Conservation (phyloP, 345 rosid genomes). For the Camelina neglecta region DNA sequence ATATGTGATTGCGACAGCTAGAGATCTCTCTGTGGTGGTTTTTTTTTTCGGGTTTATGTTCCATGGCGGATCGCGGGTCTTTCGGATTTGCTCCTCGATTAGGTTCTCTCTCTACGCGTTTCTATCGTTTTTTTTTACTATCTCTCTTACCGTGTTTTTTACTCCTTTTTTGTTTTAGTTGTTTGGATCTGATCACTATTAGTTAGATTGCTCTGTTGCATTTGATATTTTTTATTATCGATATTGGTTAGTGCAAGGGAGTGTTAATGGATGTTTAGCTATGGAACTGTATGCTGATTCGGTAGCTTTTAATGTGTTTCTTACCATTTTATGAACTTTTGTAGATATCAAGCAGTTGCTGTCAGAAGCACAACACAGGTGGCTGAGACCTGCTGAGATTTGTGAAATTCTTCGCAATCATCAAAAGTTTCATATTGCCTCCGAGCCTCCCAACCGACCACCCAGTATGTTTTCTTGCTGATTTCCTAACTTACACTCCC, state of each 20-base stretch:
- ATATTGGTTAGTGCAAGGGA: slow-evolving; percentile 14
- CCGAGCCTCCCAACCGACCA: slow-evolving; percentile 81
- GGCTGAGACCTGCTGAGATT: slow-evolving; percentile 97
- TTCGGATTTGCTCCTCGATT: slow-evolving; percentile 55
- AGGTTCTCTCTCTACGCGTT: slow-evolving; percentile 44
- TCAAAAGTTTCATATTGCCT: slow-evolving; percentile 72
- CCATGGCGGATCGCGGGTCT: slow-evolving; percentile 62
- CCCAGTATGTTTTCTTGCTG: slow-evolving; percentile 61
- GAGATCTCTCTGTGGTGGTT: slow-evolving; percentile 28
- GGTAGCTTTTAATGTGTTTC: slow-evolving; percentile 21
- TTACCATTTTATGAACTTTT: slow-evolving; percentile 3
- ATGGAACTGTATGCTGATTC: background rate
- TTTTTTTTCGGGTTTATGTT: slow-evolving; percentile 23
- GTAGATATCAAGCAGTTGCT: slow-evolving; percentile 53
- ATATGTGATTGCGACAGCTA: slow-evolving; percentile 33
- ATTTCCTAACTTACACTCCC: background rate
- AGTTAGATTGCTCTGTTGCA: slow-evolving; percentile 23
- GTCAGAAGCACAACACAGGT: slow-evolving; percentile 83
- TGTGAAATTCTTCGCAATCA: slow-evolving; percentile 88
- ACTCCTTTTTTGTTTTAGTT: background rate
- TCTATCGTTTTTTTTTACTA: background rate
- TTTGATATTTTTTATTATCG: slow-evolving; percentile 4
- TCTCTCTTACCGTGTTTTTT: background rate
- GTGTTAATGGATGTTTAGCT: slow-evolving; percentile 8
- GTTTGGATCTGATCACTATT: slow-evolving; percentile 36